A percentile compares a stretch with the other conserved stretches of the same genome.
Evolutionary conservation across 1,284 basidiomycete species (phyloP).

Genomic region (Marasmius sp.): DNA sequence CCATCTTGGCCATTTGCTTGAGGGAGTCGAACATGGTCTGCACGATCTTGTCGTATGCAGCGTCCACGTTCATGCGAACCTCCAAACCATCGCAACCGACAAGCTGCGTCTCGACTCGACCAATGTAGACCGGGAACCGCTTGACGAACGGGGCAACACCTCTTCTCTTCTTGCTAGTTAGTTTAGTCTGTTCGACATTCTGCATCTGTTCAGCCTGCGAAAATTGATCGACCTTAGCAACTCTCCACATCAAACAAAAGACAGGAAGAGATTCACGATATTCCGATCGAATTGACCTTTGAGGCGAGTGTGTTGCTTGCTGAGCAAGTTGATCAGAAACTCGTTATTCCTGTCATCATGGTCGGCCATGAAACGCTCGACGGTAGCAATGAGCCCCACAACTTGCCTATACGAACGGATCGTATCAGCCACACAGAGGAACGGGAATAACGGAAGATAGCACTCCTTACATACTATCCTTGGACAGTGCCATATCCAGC

Average conservation of each 20-base stretch:
- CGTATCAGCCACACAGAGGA: conserved; percentile 6
- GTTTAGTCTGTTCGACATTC: conserved; percentile 87
- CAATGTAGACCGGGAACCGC: conserved; percentile 88
- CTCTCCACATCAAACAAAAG: neutral
- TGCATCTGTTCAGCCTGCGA: conserved; percentile 83
- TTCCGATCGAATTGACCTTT: conserved; percentile 76
- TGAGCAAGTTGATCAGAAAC: conserved; percentile 73
- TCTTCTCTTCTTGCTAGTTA: conserved; percentile 88
- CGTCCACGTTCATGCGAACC: conserved; percentile 78
- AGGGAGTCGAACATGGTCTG: conserved; percentile 89
- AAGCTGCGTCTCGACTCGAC: conserved; percentile 86
- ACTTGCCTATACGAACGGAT: conserved; percentile 60
- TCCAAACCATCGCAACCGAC: conserved; percentile 74
- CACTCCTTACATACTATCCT: conserved; percentile 72
- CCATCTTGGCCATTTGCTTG: conserved; percentile 93
- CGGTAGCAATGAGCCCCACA: conserved; percentile 77
- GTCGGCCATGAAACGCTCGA: conserved; percentile 80
- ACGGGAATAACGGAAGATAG: neutral
- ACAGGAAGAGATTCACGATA: conserved; percentile 53
- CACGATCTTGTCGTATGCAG: conserved; percentile 86
- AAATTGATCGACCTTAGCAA: conserved; percentile 6
- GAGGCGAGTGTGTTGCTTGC: conserved; percentile 80
- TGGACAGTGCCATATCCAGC: conserved; percentile 77
- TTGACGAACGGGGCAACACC: conserved; percentile 94
- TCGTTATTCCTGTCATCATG: conserved; percentile 78